Evolutionary conservation across 2,329 filamentous ascomycete species (phyloP), one percentile per base, ranked within the genome.

Genomic region (Microdochium nivale): DNA sequence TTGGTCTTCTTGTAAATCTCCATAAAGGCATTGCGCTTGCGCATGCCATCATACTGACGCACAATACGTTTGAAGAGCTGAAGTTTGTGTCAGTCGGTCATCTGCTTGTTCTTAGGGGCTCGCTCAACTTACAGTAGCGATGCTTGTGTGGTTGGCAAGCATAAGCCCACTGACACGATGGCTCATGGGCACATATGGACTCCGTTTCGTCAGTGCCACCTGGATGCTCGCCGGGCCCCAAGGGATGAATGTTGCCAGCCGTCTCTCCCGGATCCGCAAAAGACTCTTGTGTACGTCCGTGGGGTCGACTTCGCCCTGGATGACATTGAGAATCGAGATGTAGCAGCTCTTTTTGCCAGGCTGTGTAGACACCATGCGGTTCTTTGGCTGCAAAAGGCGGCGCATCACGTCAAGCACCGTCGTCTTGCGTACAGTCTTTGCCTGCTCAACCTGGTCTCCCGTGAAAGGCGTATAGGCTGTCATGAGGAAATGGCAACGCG

Each of bases 251-350:
- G 90, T 95, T 10, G 94, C 95, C 51, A 99, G 79, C 54, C 90
- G 84, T 49, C 94, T 86, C 75, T 99, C 94, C 49, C 94, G 86
- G 64, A 99, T 99, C 58, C 94, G 88, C 53, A 99, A 82, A 53
- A 99, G 76, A 58, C 92, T 97, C 80, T 99, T 99, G 76, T 99
- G 94, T 52, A 99, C 89, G 70, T 99, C 95, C 2, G 92, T 97
- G 9, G 94, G 92, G 66, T 99, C 95, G 37, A 95, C 94, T 69
- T 99, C 94, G 63, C 94, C 94, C 75, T 97, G 94, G 62, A 99
- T 99, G 62, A 99, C 96, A 70, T 99, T 97, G 56, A 99, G 77
- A 60, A 99, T 97, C 48, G 90, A 96, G 65, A 99, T 97, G 74
- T 99, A 99, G 75, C 94, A 99, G 72, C 90, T 96, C 74, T 90